Percentiles rank a stretch among this genome's conserved stretches.
Conservation (phyloP, 1,284 basidiomycete species). For the Cystobasidiaceae sp. region DNA sequence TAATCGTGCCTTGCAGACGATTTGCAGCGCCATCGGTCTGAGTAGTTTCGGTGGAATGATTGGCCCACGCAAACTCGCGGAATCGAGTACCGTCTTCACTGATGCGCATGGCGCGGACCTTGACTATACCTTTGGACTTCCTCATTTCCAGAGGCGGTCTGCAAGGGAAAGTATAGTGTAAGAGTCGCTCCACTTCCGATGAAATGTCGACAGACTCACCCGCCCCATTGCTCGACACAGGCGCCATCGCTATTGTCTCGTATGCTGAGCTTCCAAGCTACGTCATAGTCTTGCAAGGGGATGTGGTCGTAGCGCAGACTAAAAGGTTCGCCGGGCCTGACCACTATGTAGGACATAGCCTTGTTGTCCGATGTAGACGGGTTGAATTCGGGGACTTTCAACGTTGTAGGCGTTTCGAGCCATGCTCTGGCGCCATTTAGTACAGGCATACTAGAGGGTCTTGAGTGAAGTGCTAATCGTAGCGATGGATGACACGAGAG, state of each 20-base stretch:
- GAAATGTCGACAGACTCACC: slow-evolving; percentile 4
- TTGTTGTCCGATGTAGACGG: slow-evolving; percentile 4
- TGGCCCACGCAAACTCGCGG: slow-evolving; percentile 29
- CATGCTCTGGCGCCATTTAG: slow-evolving; percentile 24
- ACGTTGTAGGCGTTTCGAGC: slow-evolving; percentile 27
- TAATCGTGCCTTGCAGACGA: slow-evolving; percentile 16
- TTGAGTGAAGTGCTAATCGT: too few species aligned
- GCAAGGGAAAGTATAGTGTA: too few species aligned
- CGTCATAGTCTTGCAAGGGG: slow-evolving; percentile 15
- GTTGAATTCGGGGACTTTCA: slow-evolving; percentile 25
- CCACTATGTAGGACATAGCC: slow-evolving; percentile 19
- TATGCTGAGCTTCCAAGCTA: slow-evolving; percentile 29
- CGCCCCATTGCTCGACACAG: slow-evolving; percentile 28
- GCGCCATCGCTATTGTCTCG: slow-evolving; percentile 11
- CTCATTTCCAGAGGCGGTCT: slow-evolving; percentile 29
- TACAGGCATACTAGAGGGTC: slow-evolving; percentile 17
- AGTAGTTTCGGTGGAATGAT: too few species aligned
- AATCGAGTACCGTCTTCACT: slow-evolving; percentile 29
- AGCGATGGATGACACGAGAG: too few species aligned
- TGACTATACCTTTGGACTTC: slow-evolving; percentile 23
- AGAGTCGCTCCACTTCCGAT: neutral
- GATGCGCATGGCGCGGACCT: slow-evolving; percentile 29
- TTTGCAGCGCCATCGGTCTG: neutral
- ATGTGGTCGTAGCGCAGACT: slow-evolving; percentile 29
- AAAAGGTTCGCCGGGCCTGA: slow-evolving; percentile 23